A percentile compares a stretch with the other conserved stretches of the same genome.
These are phyloP conservation scores for Tardiomyces blankii DNA, from an alignment of 1,139 yeast genomes.

Conservation along the genomic window DNA sequence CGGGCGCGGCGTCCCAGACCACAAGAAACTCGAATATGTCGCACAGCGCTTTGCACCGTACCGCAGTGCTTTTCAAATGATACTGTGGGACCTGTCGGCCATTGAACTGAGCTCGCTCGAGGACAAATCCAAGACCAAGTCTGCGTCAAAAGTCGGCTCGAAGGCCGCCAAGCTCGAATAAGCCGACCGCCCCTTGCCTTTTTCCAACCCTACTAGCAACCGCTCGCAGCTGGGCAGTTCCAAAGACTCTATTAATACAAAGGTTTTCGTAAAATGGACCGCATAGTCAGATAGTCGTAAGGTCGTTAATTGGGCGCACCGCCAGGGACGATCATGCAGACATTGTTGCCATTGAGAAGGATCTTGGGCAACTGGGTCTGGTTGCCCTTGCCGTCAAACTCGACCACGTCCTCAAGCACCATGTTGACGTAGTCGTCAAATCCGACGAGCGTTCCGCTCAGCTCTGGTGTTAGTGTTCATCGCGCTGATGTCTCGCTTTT, in stretches of 20 bases:
- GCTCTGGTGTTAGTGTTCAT: conserved; percentile 35
- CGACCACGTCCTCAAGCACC: conserved; percentile 76
- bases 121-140: background rate
- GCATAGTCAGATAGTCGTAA: background rate
- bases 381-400: conserved; percentile 36
- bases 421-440: conserved; percentile 94
- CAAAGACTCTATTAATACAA: too few relatives aligned
- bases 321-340: conserved; percentile 51
- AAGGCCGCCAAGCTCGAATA: background rate
- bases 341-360: conserved; percentile 78
- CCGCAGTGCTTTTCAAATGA: conserved; percentile 54
- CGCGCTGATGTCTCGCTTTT: background rate
- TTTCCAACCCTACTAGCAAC: too few relatives aligned
- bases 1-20: conserved; percentile 18
- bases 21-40: conserved; percentile 32
- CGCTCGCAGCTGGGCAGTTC: background rate
- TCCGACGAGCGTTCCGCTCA: conserved; percentile 77
- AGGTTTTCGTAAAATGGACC: too few relatives aligned
- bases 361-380: conserved; percentile 47
- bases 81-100: conserved; percentile 52
- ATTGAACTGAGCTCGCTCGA: background rate
- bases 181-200: too few relatives aligned
- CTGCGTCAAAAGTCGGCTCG: background rate
- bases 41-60: conserved; percentile 58
- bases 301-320: conserved; percentile 2